These are phyloP conservation scores for Karstenula rhodostoma DNA, from an alignment of 2,329 filamentous ascomycete species.

Conservation along the genomic window DNA sequence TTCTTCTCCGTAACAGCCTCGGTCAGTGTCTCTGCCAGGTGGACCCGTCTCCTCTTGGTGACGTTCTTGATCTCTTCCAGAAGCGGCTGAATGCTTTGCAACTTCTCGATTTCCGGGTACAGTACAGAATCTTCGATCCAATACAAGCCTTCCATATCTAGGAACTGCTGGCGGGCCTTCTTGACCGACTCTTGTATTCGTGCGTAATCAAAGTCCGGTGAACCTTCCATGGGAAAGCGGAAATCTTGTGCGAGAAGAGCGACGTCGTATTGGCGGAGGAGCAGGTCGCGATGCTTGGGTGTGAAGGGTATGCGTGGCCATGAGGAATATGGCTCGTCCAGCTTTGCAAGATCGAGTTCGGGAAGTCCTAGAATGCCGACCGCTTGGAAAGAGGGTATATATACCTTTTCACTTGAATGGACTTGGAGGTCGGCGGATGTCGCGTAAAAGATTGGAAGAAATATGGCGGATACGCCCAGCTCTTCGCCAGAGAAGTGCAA, in stretches of 20 bases:
- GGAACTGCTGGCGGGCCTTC: conserved; percentile 47
- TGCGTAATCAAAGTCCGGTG: conserved; percentile 47
- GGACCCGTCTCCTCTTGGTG: conserved; percentile 36
- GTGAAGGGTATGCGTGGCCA: conserved; percentile 49
- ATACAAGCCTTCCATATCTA: conserved; percentile 49
- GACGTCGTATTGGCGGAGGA: conserved; percentile 49
- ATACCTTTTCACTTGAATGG: conserved; percentile 32
- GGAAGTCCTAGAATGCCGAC: conserved; percentile 52
- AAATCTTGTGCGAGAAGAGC: conserved; percentile 50
- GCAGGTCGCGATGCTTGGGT: conserved; percentile 42
- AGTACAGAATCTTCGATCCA: conserved; percentile 46
- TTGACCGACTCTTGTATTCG: conserved; percentile 47
- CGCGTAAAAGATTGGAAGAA: conserved; percentile 49
- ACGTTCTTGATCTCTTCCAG: conserved; percentile 40
- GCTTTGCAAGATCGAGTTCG: conserved; percentile 47
- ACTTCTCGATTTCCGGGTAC: conserved; percentile 39
- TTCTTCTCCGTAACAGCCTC: conserved; percentile 34
- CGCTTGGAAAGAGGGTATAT: conserved; percentile 50
- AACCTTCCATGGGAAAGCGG: conserved; percentile 48
- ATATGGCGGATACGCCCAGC: conserved; percentile 49
- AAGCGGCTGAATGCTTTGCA: conserved; percentile 37
- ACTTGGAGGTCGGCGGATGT: conserved; percentile 40
- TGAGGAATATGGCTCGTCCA: conserved; percentile 43
- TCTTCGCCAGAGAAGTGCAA: conserved; percentile 50
- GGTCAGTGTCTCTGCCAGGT: conserved; percentile 29